Base-by-base conservation (phyloP, 805 yeast genomes). In the Scheffersomyces coipomensis region DNA sequence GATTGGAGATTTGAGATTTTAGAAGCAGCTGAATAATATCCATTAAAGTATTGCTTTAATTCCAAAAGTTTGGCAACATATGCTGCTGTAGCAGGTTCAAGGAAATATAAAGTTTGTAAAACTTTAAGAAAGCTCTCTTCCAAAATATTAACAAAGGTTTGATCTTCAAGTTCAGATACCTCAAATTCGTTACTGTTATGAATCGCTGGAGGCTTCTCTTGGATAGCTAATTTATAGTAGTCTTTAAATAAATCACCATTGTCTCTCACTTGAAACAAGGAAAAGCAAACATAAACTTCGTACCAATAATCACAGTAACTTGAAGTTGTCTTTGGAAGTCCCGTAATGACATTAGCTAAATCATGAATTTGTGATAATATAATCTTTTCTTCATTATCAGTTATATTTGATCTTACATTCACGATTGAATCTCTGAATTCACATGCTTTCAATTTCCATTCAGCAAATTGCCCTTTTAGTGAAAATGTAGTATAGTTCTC, bases 21-120 rank as follows among this genome's bases (percentile, higher is more conserved):
- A 5, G 23, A 19, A 3, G 33, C 22, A 12, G 39, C 49, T 8
- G 37, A 51, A 47, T 68, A 68, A 47, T 69, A 68, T 10, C 39
- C 48, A 29, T 66, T 66, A 33, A 85, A 65, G 19, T 77, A 59
- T 2, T 88, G 88, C 44, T 79, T 76, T 3, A 84, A 76, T 47
- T 85, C 88, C 39, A 83, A 66, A 13, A 85, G 52, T 12, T 78
- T 77, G 6, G 88, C 75, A 3, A 77, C 57, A 49, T 76, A 80
- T 0, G 88, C 79, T 2, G 87, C 78, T 2, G 86, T 79, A 12
- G 85, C 73, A 19, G 75, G 68, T 51, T 82, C 86, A 33, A 82
- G 65, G 2, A 73, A 64, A 55, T 83, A 84, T 19, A 85, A 58
- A 1, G 78, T 71, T 26, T 81, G 74, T 34, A 85, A 60, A 12